Percentiles rank a stretch among this genome's conserved stretches.
Conservation (phyloP, 1,284 basidiomycete genomes). For the Rhodotorula glutinis region DNA sequence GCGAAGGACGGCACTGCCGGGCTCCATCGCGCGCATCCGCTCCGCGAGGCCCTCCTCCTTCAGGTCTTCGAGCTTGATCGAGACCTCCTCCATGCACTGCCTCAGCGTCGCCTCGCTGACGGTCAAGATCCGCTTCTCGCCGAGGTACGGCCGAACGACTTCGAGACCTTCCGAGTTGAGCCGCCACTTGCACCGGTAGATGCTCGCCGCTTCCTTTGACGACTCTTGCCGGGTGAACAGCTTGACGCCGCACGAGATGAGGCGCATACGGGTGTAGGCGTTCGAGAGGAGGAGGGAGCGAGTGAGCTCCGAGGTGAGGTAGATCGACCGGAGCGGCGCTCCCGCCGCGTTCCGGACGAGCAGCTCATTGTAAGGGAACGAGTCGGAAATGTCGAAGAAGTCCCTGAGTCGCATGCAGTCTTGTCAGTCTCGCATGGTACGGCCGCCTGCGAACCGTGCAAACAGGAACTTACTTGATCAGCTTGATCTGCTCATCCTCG, state of each 20-base stretch:
- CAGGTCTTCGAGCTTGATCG: constrained; percentile 58
- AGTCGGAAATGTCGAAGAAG: constrained; percentile 67
- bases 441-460: no score
- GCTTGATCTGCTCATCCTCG: constrained; percentile 65
- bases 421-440: not conserved
- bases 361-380: constrained; percentile 71
- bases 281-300: constrained; percentile 71
- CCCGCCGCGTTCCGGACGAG: constrained; percentile 85
- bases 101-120: constrained; percentile 63
- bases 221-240: constrained; percentile 59
- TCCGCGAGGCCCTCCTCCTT: constrained; percentile 57
- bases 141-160: constrained; percentile 74
- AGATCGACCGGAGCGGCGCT: constrained; percentile 73
- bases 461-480: constrained; percentile 59
- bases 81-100: constrained; percentile 52
- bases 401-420: constrained; percentile 53
- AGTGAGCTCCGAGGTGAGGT: constrained; percentile 82
- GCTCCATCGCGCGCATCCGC: constrained; percentile 50
- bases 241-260: constrained; percentile 89
- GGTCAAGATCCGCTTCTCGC: constrained; percentile 61
- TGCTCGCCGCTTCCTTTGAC: constrained; percentile 45
- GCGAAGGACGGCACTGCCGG: constrained; percentile 70
- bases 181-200: constrained; percentile 56
- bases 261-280: constrained; percentile 76
- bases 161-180: constrained; percentile 81